Base-by-base conservation (phyloP, 2,329 filamentous ascomycete genomes). In the Huntiella moniliformis region DNA sequence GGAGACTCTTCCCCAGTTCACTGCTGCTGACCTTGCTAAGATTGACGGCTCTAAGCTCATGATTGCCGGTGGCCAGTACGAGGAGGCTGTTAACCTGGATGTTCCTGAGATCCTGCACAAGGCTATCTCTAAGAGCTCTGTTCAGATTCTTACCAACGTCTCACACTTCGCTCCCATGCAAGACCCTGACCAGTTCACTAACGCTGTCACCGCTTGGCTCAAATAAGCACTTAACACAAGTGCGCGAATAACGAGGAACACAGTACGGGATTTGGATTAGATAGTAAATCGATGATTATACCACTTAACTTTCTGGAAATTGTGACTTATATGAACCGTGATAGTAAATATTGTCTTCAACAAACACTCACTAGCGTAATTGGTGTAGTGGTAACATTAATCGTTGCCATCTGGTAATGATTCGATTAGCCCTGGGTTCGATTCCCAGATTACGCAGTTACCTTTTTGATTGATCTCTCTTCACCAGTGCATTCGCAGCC, bases 121-220 rank as follows among this genome's bases (percentile, higher is more conserved):
- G 8, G 56, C 60, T 31, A 63, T 65, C 41, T 51, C 53, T n/a
- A 59, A 59, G 3, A 66, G 63, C 47, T 53, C 54, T 44, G 46
- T 61, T 38, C 52, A 56, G 34, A 61, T 59, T 5, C 50, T 66
- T 49, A 55, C 49, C 1, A 57, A 56, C 1, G 63, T 65, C 4
- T 65, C 63, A 49, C 63, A 66, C 49, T 66, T 66, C 51, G 63
- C 62, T 33, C 63, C 63, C 1, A 32, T 64, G 12, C 63, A 66
- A 51, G 57, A 65, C 51, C 60, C 63, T 3, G 53, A 52, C 2
- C 55, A 59, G 50, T 62, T 62, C 42, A 54, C 59, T 2, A 47
- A 51, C 10, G 57, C 57, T 15, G 53, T 61, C 4, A 50, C 56
- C 50, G 48, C 53, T 17, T 62, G 58, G 35, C 53, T 61, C 33